phyloP scores from a whole-genome alignment of 73 alveolate species.

The Symbiodinium natans region DNA sequence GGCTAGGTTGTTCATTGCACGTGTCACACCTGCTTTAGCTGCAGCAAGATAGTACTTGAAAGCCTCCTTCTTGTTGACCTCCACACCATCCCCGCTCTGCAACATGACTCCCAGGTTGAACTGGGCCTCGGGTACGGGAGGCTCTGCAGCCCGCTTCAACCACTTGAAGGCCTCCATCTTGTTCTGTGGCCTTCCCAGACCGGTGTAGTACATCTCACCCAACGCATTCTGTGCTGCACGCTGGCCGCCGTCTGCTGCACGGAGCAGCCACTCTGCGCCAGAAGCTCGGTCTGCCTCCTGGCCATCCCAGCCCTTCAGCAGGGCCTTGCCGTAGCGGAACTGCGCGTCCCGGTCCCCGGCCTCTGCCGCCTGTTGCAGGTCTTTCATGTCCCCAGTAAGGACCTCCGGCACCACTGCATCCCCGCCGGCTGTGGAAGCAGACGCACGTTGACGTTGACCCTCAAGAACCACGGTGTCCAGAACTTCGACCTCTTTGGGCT shows the following conservation, averaged over 20 bases:
- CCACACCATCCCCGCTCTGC: slow-evolving; percentile 85
- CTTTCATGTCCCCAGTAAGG: slow-evolving; percentile 62
- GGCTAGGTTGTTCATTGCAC: slow-evolving; percentile 81
- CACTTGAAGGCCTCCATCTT: slow-evolving; percentile 52
- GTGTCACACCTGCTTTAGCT: slow-evolving; percentile 52
- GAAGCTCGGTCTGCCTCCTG: slow-evolving; percentile 58
- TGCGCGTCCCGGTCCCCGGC: slow-evolving; percentile 59
- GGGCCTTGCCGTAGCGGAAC: slow-evolving; percentile 68
- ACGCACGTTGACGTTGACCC: background rate
- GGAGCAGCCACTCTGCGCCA: slow-evolving; percentile 58
- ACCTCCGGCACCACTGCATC: slow-evolving; percentile 62
- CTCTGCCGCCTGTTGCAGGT: slow-evolving; percentile 41
- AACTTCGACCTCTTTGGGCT: slow-evolving; percentile 16
- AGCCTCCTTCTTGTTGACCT: slow-evolving; percentile 72
- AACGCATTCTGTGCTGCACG: slow-evolving; percentile 63
- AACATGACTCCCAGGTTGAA: slow-evolving; percentile 77
- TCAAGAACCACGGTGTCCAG: background rate
- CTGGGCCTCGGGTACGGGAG: slow-evolving; percentile 75
- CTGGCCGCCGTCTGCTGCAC: slow-evolving; percentile 55
- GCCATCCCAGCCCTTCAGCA: slow-evolving; percentile 79
- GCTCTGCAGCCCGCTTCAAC: slow-evolving; percentile 77
- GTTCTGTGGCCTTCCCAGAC: slow-evolving; percentile 83
- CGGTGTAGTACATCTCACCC: slow-evolving; percentile 88
- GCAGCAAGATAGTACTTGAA: slow-evolving; percentile 44
- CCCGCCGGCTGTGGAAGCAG: background rate